phyloP scores from a whole-genome alignment of 805 yeast species.

The Saturnispora ahearnii region DNA sequence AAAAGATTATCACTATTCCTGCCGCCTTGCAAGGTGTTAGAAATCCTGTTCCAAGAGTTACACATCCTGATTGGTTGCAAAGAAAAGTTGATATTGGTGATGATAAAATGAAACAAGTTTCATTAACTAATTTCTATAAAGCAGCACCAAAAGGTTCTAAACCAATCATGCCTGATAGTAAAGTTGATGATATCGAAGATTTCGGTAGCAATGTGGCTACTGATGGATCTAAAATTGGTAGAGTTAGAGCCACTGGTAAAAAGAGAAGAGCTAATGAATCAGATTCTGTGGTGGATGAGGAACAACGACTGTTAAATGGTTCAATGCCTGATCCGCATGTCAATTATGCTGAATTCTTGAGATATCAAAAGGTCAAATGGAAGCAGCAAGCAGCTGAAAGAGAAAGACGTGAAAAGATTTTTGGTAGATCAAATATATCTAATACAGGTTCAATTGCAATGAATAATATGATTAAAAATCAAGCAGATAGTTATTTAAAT shows the following conservation, averaged over 20 bases:
- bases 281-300: constrained; percentile 35
- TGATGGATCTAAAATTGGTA: constrained; percentile 32
- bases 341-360: constrained; percentile 61
- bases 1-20: constrained; percentile 92
- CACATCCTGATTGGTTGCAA: constrained; percentile 89
- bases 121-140: constrained; percentile 49
- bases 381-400: constrained; percentile 61
- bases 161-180: constrained; percentile 25
- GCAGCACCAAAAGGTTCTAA: constrained; percentile 33
- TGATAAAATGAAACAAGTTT: constrained; percentile 66
- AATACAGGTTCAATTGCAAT: constrained; percentile 50
- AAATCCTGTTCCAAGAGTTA: constrained; percentile 92
- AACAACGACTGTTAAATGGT: constrained; percentile 39
- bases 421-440: constrained; percentile 47
- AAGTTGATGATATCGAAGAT: constrained; percentile 68
- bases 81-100: constrained; percentile 49
- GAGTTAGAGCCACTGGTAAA: constrained; percentile 33
- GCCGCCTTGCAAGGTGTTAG: constrained; percentile 84
- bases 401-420: constrained; percentile 61
- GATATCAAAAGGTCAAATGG: constrained; percentile 86
- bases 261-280: constrained; percentile 33
- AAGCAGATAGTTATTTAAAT: constrained; percentile 70
- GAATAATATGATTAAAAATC: constrained; percentile 61
- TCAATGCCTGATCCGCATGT: constrained; percentile 57
- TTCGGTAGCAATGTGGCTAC: constrained; percentile 33